A percentile compares a stretch with the other conserved stretches of the same genome.
Evolutionary conservation across 441 rosid species (phyloP).

Genomic region (Raphanus hybrid): DNA sequence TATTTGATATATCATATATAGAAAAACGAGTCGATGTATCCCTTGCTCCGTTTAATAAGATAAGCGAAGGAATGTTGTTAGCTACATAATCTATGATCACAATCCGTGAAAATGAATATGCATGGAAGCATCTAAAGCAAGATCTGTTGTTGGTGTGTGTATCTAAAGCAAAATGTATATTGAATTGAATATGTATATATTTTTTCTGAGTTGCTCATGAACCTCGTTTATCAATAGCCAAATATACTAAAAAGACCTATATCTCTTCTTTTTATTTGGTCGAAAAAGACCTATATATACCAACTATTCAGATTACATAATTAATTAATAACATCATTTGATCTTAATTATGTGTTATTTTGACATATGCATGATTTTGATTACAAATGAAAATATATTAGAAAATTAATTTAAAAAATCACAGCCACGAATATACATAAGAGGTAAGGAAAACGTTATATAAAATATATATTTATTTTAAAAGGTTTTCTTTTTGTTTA

Average conservation of each 20-base stretch:
- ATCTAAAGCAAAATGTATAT: slow-evolving; percentile 3
- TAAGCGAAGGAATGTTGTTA: neutral
- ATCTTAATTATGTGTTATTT: neutral
- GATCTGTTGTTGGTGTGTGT: neutral
- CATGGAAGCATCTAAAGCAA: neutral
- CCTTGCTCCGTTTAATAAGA: slow-evolving; percentile 1
- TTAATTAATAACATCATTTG: too few relatives aligned
- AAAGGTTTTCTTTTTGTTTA: neutral
- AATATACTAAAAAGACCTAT: slow-evolving; percentile 5
- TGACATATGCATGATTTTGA: neutral
- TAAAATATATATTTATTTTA: neutral
- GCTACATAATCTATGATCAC: neutral
- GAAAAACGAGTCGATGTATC: neutral
- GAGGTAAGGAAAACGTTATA: neutral
- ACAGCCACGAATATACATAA: neutral
- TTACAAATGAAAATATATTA: neutral
- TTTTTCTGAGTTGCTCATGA: neutral
- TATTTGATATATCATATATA: neutral
- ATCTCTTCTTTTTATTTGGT: neutral
- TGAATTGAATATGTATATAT: neutral
- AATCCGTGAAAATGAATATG: neutral
- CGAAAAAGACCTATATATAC: neutral
- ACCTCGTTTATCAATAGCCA: slow-evolving; percentile 10
- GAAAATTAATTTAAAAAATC: slow-evolving; percentile 2
- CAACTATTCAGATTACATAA: neutral